Conservation (phyloP, 345 rosid species). For the Eucalyptus regnans region DNA sequence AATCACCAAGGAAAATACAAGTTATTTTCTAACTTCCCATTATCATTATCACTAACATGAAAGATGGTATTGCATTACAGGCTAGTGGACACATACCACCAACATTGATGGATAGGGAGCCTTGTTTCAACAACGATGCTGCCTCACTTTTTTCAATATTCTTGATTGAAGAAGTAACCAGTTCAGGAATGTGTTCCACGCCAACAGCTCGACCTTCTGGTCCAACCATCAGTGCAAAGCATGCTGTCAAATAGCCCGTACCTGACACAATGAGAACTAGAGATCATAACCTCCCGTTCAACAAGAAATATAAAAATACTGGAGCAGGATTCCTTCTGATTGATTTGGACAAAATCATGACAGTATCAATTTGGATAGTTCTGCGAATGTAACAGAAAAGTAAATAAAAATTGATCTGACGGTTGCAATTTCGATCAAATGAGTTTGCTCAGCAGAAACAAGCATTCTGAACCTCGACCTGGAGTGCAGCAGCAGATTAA, state of each 20-base stretch:
- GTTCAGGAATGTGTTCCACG: slow-evolving; percentile 85
- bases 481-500: background rate
- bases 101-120: slow-evolving; percentile 63
- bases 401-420: background rate
- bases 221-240: slow-evolving; percentile 94
- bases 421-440: background rate
- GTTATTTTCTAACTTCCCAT: background rate
- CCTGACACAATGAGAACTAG: slow-evolving; percentile 20
- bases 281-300: background rate
- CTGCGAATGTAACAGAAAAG: background rate
- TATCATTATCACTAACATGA: background rate
- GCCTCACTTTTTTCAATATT: slow-evolving; percentile 65
- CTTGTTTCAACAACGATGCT: slow-evolving; percentile 56
- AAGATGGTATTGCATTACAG: background rate
- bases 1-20: background rate
- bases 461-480: background rate
- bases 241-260: slow-evolving; percentile 88
- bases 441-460: background rate
- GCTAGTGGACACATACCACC: slow-evolving; percentile 47
- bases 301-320: background rate
- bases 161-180: slow-evolving; percentile 53
- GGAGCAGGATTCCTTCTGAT: background rate
- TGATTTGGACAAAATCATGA: background rate
- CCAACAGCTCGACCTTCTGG: slow-evolving; percentile 77
- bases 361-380: background rate